Conservation (phyloP, 129 eudicot species). For the Erigeron canadensis region DNA sequence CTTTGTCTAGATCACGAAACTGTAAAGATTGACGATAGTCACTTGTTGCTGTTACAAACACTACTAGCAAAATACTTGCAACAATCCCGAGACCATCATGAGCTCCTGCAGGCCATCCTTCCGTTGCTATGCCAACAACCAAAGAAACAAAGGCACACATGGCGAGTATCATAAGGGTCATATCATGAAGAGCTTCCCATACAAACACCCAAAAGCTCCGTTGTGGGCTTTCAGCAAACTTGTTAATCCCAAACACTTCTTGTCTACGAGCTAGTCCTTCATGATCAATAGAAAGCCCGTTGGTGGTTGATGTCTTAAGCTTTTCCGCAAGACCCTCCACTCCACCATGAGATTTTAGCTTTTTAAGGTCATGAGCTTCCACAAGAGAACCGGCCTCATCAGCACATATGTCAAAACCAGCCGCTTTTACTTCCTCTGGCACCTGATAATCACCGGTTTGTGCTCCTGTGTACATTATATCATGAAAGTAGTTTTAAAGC, state of each 20-base stretch:
- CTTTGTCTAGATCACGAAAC: slow-evolving; percentile 86
- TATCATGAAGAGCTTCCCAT: slow-evolving; percentile 96
- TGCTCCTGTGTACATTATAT: slow-evolving; percentile 53
- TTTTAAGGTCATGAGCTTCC: slow-evolving; percentile 84
- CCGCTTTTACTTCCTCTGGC: slow-evolving; percentile 77
- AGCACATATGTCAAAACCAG: slow-evolving; percentile 79
- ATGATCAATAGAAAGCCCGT: slow-evolving; percentile 52
- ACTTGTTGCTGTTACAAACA: slow-evolving; percentile 89
- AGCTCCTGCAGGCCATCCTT: slow-evolving; percentile 96
- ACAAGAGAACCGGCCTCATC: slow-evolving; percentile 85
- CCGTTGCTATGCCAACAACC: slow-evolving; percentile 83
- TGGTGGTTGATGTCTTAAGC: slow-evolving; percentile 59
- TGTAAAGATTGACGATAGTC: slow-evolving; percentile 93
- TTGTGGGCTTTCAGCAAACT: slow-evolving; percentile 63
- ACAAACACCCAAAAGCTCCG: slow-evolving; percentile 88
- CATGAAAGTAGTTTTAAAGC: slow-evolving; percentile 6
- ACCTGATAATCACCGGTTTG: slow-evolving; percentile 63
- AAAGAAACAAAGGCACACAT: slow-evolving; percentile 88
- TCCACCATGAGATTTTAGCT: slow-evolving; percentile 81
- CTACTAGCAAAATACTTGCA: slow-evolving; percentile 84
- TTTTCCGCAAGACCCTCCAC: slow-evolving; percentile 62
- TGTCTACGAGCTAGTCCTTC: slow-evolving; percentile 48
- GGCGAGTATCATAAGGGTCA: slow-evolving; percentile 94
- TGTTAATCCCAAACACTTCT: slow-evolving; percentile 66
- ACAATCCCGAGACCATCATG: slow-evolving; percentile 96